Conservation (phyloP, 2,329 filamentous ascomycete species). For the Knoxdaviesia proteae region DNA sequence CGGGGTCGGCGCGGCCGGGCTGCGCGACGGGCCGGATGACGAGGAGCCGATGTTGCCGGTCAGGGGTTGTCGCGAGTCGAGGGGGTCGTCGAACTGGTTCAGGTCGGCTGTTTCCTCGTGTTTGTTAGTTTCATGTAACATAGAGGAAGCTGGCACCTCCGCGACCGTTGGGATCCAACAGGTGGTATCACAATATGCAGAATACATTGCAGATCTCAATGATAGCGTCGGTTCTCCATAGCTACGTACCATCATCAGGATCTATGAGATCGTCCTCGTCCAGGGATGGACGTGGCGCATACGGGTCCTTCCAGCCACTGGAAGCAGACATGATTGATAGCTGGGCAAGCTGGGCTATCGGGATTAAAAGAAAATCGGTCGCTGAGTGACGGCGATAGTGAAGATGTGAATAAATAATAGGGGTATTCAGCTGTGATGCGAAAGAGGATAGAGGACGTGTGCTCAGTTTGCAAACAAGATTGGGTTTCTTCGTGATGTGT, state of each 20-base stretch:
- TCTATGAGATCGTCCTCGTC: conserved; percentile 57
- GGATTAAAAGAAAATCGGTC: too few species aligned
- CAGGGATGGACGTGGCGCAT: conserved; percentile 16
- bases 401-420: too few species aligned
- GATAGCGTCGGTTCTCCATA: too few species aligned
- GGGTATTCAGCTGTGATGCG: too few species aligned
- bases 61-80: conserved; percentile 57
- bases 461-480: too few species aligned
- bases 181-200: background rate
- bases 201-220: too few species aligned
- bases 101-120: conserved; percentile 44
- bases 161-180: background rate
- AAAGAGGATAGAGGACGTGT: too few species aligned
- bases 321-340: conserved; percentile 3
- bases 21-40: conserved; percentile 17
- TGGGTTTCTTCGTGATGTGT: too few species aligned
- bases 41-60: conserved; percentile 61
- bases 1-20: background rate
- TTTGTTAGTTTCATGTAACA: background rate
- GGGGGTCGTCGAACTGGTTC: conserved; percentile 81
- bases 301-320: conserved; percentile 4
- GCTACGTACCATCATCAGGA: conserved; percentile 47
- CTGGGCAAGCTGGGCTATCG: too few species aligned
- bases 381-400: too few species aligned
- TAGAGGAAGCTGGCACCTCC: background rate